phyloP scores from a whole-genome alignment of 208 protist genomes.

The Leishmania major region DNA sequence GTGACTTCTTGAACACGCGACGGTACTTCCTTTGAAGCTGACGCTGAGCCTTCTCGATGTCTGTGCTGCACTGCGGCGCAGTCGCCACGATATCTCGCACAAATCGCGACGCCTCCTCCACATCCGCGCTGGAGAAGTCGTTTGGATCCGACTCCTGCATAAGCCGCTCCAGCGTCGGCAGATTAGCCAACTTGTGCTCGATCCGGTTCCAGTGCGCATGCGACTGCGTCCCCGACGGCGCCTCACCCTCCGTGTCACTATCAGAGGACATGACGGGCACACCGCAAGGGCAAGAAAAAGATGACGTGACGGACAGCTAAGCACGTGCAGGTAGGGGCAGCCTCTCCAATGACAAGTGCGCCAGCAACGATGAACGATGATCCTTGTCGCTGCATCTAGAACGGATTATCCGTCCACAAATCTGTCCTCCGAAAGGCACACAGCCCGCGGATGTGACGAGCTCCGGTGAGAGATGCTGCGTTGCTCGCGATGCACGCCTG shows the following conservation, averaged over 20 bases:
- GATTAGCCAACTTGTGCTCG: conserved; percentile 61
- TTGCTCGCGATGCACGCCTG: not conserved
- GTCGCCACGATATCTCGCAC: conserved; percentile 48
- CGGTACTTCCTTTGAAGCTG: conserved; percentile 73
- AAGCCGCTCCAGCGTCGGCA: conserved; percentile 73
- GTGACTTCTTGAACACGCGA: conserved; percentile 69
- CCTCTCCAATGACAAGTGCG: too few relatives aligned
- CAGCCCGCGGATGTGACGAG: not conserved
- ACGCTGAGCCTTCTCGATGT: conserved; percentile 48
- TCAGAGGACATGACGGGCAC: conserved; percentile 22
- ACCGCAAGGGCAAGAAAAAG: not conserved
- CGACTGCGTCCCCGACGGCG: not conserved
- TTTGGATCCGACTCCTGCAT: conserved; percentile 75
- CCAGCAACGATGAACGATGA: not conserved
- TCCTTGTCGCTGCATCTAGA: too few relatives aligned
- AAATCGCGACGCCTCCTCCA: conserved; percentile 48
- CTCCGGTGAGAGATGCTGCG: not conserved
- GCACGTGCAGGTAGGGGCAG: too few relatives aligned
- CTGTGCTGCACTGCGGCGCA: conserved; percentile 34
- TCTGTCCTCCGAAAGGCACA: not conserved
- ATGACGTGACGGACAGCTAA: too few relatives aligned
- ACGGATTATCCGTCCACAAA: not conserved
- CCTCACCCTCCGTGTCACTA: conserved; percentile 35
- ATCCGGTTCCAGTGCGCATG: conserved; percentile 45
- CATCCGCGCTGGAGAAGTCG: conserved; percentile 52